Conservation (phyloP, 1,284 basidiomycete genomes). For the Heterobasidion annosum region DNA sequence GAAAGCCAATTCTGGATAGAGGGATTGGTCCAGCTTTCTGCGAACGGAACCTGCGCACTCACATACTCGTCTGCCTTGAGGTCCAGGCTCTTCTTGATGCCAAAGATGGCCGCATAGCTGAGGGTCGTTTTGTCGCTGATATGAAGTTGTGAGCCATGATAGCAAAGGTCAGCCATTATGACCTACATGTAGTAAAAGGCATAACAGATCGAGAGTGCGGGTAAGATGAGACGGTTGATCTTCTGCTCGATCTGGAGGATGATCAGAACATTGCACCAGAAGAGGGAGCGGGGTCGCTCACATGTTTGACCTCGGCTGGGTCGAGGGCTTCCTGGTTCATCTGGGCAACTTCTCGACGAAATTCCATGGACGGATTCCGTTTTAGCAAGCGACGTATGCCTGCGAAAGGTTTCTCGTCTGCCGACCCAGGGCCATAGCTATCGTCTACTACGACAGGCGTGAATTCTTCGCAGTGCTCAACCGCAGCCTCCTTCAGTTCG, state of each 20-base stretch:
- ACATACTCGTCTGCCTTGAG: neutral
- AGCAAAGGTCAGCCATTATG: neutral
- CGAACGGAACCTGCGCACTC: neutral
- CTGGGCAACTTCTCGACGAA: neutral
- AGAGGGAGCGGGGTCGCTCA: neutral
- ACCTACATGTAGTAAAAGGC: neutral
- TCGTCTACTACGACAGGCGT: too few species aligned
- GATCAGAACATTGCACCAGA: too few species aligned
- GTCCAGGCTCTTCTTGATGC: neutral
- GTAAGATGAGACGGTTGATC: neutral
- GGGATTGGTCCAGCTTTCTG: neutral
- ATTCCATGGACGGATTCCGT: neutral
- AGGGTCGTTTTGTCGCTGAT: neutral
- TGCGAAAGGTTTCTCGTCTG: neutral
- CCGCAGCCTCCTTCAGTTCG: neutral
- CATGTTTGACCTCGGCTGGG: neutral
- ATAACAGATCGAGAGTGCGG: neutral
- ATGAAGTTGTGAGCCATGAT: neutral
- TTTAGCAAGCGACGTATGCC: neutral
- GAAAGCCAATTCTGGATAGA: conserved; percentile 16
- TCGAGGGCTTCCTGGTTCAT: neutral
- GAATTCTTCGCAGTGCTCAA: neutral
- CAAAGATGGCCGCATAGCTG: neutral
- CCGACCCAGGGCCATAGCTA: neutral
- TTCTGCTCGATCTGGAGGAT: neutral